Base-by-base conservation (phyloP, 352 stramenopile species). In the Pythium aphanidermatum region DNA sequence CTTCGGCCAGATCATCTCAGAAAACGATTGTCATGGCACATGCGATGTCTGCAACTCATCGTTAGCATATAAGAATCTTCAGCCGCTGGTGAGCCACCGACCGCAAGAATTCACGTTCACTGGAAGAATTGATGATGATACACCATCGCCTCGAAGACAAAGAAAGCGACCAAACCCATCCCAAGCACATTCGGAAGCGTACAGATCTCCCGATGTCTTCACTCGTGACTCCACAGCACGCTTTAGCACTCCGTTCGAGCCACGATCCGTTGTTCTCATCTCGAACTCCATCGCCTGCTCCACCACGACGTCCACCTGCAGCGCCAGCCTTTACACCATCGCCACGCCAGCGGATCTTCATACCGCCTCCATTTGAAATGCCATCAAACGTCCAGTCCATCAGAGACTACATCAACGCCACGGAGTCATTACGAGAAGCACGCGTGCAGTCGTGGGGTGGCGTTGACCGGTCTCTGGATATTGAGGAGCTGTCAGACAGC, bases 21-120 rank as follows among this genome's bases (percentile, higher is more conserved):
- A 62, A 31, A 25, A 43, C 3, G 59, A 74, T 6, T 83, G 70
- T 35, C 47, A 59, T 14, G 50, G 55, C 11, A 73, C 55, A 4
- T 83, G 71, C 27, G 68, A 83, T 33, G 61, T 74, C 20, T 83
- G 71, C 46, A 70, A 66, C 29, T 51, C 58, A 8, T 55, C 56
- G 27, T 62, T 73, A 14, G 58, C 68, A 38, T 63, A 65, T 27
- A 57, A 63, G 5, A 29, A 37, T 4, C 26, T 54, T 11, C 6
- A 11, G 13, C 30, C 16, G 9, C 48, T 56, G 7, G 25, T 14
- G 24, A 56, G 39, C 19, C 39, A 56, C 14, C 48, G 48, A 10
- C 47, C 47, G 3, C 35, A 45, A 21, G 46, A 19, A 2, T 44
- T 44, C 21, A 54, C 46, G 7, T 54, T 34, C 20, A 19, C 10